A percentile compares a stretch with the other conserved stretches of the same genome.
These are phyloP conservation scores for Yamagishiella unicocca DNA, from an alignment of 139 green algal genomes.

Conservation along the genomic window DNA sequence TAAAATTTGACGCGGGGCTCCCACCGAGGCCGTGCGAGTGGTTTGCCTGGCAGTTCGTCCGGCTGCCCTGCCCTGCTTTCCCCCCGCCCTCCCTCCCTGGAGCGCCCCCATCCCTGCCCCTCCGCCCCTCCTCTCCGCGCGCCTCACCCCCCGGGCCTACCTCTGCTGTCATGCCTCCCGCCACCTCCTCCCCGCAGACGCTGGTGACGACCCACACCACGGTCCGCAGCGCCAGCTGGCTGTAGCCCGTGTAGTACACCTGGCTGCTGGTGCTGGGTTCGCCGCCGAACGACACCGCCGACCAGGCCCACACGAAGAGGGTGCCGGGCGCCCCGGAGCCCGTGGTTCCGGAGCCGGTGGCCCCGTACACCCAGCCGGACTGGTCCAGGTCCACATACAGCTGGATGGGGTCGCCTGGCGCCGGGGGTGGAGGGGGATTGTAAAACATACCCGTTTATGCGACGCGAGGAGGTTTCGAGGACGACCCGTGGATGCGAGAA, in stretches of 20 bases:
- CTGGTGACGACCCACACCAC: background rate
- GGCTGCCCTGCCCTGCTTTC: background rate
- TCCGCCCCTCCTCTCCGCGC: background rate
- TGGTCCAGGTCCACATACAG: background rate
- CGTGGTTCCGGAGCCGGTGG: background rate
- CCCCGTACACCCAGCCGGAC: background rate
- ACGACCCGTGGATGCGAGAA: too few species aligned
- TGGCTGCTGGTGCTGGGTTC: background rate
- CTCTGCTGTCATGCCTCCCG: background rate
- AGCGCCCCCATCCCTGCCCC: background rate
- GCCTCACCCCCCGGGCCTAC: background rate
- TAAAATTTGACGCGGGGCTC: background rate
- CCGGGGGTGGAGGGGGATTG: background rate
- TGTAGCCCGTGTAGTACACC: background rate
- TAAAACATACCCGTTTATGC: background rate
- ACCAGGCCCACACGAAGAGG: background rate
- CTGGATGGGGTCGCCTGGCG: background rate
- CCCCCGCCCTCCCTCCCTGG: background rate
- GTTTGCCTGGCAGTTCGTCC: background rate
- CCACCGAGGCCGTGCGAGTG: background rate
- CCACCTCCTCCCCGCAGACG: constrained; percentile 7
- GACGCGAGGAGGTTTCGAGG: background rate
- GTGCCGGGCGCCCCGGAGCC: background rate
- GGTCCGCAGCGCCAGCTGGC: background rate
- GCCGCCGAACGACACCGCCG: too few species aligned